These are phyloP conservation scores for Rhodotorula taiwanensis DNA, from an alignment of 768 basidiomycete genomes.

Conservation along the genomic window DNA sequence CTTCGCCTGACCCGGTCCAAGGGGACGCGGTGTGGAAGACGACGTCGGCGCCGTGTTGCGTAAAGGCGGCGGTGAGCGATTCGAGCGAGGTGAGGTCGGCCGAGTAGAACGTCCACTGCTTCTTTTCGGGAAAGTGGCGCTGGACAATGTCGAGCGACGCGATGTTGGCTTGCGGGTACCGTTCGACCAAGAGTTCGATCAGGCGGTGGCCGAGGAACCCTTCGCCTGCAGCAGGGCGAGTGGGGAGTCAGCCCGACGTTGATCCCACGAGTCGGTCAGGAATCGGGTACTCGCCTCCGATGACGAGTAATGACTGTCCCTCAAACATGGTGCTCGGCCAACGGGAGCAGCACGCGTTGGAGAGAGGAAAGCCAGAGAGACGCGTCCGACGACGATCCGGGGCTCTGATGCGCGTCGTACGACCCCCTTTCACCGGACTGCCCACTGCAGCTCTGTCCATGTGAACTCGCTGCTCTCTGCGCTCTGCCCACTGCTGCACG, in stretches of 20 bases:
- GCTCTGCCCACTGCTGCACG: too few relatives aligned
- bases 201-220: slow-evolving; percentile 88
- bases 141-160: slow-evolving; percentile 88
- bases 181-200: slow-evolving; percentile 70
- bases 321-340: slow-evolving; percentile 51
- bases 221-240: slow-evolving; percentile 30
- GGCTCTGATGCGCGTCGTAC: too few relatives aligned
- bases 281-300: slow-evolving; percentile 64
- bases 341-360: too few relatives aligned
- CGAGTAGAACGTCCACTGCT: slow-evolving; percentile 60
- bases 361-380: too few relatives aligned
- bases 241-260: background rate
- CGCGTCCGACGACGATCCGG: too few relatives aligned
- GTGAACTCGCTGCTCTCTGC: too few relatives aligned
- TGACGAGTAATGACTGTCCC: slow-evolving; percentile 63
- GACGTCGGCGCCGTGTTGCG: slow-evolving; percentile 69
- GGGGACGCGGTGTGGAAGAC: slow-evolving; percentile 92
- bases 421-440: too few relatives aligned
- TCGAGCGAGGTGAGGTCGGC: slow-evolving; percentile 78
- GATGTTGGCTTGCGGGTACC: slow-evolving; percentile 62
- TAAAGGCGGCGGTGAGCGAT: slow-evolving; percentile 63
- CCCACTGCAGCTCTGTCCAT: too few relatives aligned
- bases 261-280: too few relatives aligned
- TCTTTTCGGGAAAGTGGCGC: slow-evolving; percentile 51
- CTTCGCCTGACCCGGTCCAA: slow-evolving; percentile 54